phyloP scores from a whole-genome alignment of 169 alveolate genomes.

The Toxoplasma gondii region DNA sequence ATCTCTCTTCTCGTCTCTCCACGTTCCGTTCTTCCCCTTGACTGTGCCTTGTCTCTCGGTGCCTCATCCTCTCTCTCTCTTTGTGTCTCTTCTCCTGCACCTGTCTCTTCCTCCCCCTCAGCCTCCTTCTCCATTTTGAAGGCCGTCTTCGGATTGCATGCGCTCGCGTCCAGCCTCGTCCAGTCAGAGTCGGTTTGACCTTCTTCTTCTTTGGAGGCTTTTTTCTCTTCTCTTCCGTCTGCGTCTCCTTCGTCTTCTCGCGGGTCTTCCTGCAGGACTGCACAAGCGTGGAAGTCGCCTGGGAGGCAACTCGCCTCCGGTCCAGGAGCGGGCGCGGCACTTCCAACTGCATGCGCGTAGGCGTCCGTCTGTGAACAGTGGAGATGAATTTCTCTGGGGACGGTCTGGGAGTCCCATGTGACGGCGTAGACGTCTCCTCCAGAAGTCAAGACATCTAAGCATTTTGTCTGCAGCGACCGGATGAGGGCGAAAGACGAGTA shows the following conservation, averaged over 20 bases:
- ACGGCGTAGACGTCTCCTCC: constrained; percentile 55
- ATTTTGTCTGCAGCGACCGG: constrained; percentile 38
- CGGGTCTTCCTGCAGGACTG: not conserved
- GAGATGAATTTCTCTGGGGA: not conserved
- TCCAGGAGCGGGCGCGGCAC: too few relatives aligned
- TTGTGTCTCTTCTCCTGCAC: not conserved
- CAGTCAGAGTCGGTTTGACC: not conserved
- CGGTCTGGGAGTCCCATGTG: constrained; percentile 29
- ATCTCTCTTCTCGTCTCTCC: not conserved
- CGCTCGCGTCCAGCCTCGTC: too few relatives aligned
- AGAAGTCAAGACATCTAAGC: constrained; percentile 50
- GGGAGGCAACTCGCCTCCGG: not conserved
- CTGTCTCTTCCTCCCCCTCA: too few relatives aligned
- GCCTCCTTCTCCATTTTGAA: too few relatives aligned
- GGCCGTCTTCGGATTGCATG: too few relatives aligned
- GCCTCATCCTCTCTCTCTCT: not conserved
- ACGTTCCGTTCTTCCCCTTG: not conserved
- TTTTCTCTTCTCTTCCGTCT: not conserved
- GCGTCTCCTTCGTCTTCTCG: not conserved
- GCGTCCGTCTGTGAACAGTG: not conserved
- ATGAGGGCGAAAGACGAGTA: constrained; percentile 3
- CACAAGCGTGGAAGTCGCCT: not conserved
- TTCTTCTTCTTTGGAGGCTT: not conserved
- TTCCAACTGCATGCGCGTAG: not conserved
- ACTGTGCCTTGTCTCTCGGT: not conserved